These are phyloP conservation scores for Fusarium sp. DNA, from an alignment of 2,329 filamentous ascomycete genomes.

Conservation along the genomic window DNA sequence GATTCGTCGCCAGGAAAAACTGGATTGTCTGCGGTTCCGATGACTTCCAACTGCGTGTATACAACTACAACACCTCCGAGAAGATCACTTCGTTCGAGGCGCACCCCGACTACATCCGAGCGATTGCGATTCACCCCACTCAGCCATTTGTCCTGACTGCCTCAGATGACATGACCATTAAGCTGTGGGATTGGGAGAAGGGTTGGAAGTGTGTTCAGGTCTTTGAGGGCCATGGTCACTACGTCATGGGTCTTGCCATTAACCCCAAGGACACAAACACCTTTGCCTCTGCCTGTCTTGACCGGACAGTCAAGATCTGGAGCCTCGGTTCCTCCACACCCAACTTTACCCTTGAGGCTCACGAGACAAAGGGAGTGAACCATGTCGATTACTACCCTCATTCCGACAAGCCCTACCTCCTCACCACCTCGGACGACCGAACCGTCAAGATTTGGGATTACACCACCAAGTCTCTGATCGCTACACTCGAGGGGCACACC, in stretches of 20 bases:
- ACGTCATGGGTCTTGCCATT: constrained; percentile 95
- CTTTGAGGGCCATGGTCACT: constrained; percentile 96
- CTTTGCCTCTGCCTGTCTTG: constrained; percentile 92
- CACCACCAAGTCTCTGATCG: constrained; percentile 96
- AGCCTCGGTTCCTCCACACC: constrained; percentile 92
- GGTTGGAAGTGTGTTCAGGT: constrained; percentile 97
- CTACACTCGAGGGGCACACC: constrained; percentile 95
- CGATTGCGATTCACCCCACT: constrained; percentile 94
- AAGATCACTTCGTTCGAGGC: constrained; percentile 98
- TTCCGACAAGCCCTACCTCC: constrained; percentile 84
- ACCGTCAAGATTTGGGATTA: constrained; percentile 99
- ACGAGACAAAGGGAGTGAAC: constrained; percentile 98
- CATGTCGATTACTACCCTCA: constrained; percentile 91
- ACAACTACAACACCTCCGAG: constrained; percentile 99
- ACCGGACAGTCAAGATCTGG: constrained; percentile 98
- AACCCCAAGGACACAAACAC: constrained; percentile 98
- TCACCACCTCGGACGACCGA: constrained; percentile 95
- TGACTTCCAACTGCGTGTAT: constrained; percentile 88
- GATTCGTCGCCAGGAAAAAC: constrained; percentile 97
- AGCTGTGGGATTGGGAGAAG: constrained; percentile 99
- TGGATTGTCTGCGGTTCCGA: constrained; percentile 98
- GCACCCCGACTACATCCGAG: constrained; percentile 97
- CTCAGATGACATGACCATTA: constrained; percentile 98
- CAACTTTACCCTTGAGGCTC: constrained; percentile 96
- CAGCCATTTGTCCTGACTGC: constrained; percentile 96